Percentiles rank a stretch among this genome's conserved stretches.
Evolutionary conservation across 2,329 filamentous ascomycete genomes (phyloP).

Genomic region (Tolypocladium capitatum): DNA sequence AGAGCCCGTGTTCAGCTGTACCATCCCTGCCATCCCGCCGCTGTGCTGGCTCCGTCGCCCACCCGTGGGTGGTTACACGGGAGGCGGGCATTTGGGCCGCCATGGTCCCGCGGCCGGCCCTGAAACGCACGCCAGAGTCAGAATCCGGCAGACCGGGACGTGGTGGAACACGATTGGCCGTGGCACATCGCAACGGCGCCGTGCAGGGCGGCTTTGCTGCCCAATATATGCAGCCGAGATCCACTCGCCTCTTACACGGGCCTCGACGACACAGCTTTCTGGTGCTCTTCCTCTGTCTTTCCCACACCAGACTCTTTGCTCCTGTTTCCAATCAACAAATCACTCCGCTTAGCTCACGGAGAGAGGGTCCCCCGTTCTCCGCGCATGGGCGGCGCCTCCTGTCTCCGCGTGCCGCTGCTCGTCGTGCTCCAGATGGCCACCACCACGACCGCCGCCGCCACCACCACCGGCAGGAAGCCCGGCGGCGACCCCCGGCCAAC

Average conservation of each 20-base stretch:
- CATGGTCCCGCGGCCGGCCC: background rate
- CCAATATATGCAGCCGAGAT: slow-evolving; percentile 7
- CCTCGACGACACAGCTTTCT: background rate
- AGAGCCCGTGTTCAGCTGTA: background rate
- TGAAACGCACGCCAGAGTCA: background rate
- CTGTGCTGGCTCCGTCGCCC: background rate
- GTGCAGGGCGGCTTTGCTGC: slow-evolving; percentile 10
- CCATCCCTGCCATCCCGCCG: background rate
- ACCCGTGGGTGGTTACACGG: background rate
- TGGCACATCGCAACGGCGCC: background rate
- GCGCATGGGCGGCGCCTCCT: background rate
- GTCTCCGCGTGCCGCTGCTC: background rate
- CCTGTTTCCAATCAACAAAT: background rate
- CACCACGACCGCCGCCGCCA: background rate
- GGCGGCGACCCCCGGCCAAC: slow-evolving; percentile 8
- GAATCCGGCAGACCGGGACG: slow-evolving; percentile 4
- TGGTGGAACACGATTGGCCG: slow-evolving; percentile 11
- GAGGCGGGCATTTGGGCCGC: background rate
- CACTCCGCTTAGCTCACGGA: background rate
- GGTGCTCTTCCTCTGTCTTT: background rate
- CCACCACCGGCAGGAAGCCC: background rate
- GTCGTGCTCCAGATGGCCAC: slow-evolving; percentile 8
- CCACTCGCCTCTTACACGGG: slow-evolving; percentile 1
- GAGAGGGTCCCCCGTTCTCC: background rate
- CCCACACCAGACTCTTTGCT: background rate